phyloP scores from a whole-genome alignment of 2,329 filamentous ascomycete genomes.

The Septoria linicola region DNA sequence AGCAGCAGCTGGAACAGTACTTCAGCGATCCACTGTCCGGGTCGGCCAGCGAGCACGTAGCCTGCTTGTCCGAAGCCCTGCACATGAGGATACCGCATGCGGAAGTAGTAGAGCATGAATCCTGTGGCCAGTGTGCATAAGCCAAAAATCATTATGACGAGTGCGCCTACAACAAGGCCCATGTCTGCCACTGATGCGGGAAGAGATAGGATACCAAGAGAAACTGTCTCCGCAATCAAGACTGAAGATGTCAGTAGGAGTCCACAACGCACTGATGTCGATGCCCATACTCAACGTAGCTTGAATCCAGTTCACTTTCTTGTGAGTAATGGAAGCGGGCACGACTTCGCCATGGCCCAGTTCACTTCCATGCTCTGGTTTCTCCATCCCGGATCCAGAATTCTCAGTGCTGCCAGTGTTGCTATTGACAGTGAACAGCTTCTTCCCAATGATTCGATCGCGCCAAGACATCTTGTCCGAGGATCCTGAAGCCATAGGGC shows the following conservation, averaged over 20 bases:
- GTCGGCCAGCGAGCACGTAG: conserved; percentile 58
- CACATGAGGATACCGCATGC: conserved; percentile 56
- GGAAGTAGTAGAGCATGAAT: conserved; percentile 60
- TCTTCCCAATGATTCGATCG: conserved; percentile 6
- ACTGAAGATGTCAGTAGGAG: conserved; percentile 18
- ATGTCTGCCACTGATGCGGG: conserved; percentile 54
- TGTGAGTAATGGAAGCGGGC: conserved; percentile 7
- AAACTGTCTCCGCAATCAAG: conserved; percentile 61
- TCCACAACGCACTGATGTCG: not conserved
- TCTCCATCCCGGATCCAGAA: conserved; percentile 5
- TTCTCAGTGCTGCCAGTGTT: conserved; percentile 3
- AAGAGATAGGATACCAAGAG: conserved; percentile 56
- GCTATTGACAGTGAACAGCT: conserved; percentile 6
- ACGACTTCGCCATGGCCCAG: conserved; percentile 5
- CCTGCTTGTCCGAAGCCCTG: conserved; percentile 69
- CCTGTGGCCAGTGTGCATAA: conserved; percentile 61
- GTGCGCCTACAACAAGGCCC: conserved; percentile 48
- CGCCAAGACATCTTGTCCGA: conserved; percentile 35
- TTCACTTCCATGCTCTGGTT: conserved; percentile 5
- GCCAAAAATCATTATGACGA: conserved; percentile 55
- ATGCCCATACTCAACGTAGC: conserved; percentile 11
- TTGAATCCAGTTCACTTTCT: conserved; percentile 12
- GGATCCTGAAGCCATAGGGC: conserved; percentile 3
- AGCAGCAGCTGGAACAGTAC: conserved; percentile 11
- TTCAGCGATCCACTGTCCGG: conserved; percentile 63